Conservation (phyloP, 2,329 filamentous ascomycete genomes). For the Biscogniauxia sp. region DNA sequence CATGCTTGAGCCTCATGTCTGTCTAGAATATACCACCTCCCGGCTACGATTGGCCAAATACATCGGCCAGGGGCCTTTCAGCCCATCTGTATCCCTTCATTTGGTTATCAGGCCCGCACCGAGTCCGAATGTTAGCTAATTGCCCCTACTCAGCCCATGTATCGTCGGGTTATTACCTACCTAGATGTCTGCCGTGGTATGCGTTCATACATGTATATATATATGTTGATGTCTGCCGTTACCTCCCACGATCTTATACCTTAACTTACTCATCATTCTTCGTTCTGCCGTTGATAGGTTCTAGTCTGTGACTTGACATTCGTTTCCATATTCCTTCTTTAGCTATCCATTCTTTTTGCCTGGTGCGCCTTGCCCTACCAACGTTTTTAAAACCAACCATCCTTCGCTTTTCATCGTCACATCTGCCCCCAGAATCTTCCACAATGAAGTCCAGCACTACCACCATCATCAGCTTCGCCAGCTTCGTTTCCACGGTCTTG, state of each 20-base stretch:
- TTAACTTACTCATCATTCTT: background rate
- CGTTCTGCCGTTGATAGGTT: background rate
- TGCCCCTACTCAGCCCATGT: background rate
- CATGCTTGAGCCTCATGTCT: background rate
- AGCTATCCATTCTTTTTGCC: constrained; percentile 3
- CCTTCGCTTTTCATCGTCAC: background rate
- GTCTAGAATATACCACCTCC: background rate
- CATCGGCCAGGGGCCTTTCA: background rate
- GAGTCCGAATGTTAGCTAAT: background rate
- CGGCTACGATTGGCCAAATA: background rate
- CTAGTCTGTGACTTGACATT: constrained; percentile 7
- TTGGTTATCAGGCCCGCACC: background rate
- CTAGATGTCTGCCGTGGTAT: background rate
- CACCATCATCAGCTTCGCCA: constrained; percentile 22
- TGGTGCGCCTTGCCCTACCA: background rate
- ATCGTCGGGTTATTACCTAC: background rate
- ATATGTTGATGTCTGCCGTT: background rate
- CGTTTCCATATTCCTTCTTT: constrained; percentile 3
- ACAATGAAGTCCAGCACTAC: constrained; percentile 18
- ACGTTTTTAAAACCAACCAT: background rate
- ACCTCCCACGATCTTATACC: background rate
- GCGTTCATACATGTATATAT: background rate
- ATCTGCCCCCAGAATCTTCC: background rate
- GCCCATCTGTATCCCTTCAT: background rate
- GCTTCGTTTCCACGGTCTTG: constrained; percentile 42